These are phyloP conservation scores for Metarhizium robertsii DNA, from an alignment of 2,329 filamentous ascomycete species.

Conservation along the genomic window DNA sequence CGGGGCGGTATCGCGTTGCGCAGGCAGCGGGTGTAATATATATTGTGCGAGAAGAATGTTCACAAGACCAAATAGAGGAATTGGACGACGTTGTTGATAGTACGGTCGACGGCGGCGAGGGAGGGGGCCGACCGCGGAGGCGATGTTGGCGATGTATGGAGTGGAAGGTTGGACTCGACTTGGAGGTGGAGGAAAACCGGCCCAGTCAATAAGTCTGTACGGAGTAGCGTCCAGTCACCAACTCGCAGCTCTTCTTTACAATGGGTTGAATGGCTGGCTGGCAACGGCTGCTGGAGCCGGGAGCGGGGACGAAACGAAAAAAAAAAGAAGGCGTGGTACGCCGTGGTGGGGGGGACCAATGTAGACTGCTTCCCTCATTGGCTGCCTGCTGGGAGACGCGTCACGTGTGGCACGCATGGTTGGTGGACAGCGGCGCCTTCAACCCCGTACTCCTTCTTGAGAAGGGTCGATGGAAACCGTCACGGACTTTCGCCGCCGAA, in stretches of 20 bases:
- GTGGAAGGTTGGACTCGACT: slow-evolving; percentile 1
- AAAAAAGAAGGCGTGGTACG: neutral
- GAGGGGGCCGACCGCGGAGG: slow-evolving; percentile 7
- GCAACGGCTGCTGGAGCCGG: slow-evolving; percentile 2
- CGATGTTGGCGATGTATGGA: slow-evolving; percentile 1
- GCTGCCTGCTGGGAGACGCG: neutral
- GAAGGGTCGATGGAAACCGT: neutral
- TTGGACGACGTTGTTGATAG: neutral
- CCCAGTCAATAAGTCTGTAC: neutral
- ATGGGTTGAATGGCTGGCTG: neutral
- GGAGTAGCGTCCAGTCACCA: neutral
- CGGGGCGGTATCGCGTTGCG: neutral
- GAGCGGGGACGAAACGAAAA: neutral
- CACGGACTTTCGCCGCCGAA: slow-evolving; percentile 1
- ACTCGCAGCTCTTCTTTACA: neutral
- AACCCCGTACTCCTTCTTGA: neutral
- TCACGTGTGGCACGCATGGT: neutral
- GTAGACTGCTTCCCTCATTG: neutral
- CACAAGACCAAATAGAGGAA: neutral
- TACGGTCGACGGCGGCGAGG: neutral
- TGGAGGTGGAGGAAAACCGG: slow-evolving; percentile 4
- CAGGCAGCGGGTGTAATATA: neutral
- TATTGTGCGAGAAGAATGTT: neutral
- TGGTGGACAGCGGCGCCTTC: neutral
- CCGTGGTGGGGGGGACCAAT: neutral